Conservation (phyloP, 371 early-diverging fungal species). For the Apophysomyces sp. region DNA sequence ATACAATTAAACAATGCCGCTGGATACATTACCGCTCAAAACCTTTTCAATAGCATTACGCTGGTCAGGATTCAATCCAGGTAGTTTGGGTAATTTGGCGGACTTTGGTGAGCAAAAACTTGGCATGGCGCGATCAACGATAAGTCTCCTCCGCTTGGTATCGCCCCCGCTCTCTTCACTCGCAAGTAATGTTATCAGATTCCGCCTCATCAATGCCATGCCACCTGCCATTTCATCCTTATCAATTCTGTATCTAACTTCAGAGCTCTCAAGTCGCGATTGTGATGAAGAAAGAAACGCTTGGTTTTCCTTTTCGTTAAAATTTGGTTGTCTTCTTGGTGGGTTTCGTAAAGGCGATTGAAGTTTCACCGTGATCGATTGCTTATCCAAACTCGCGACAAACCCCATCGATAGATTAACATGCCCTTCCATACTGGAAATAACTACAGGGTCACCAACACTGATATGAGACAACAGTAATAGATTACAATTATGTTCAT, state of each 20-base stretch:
- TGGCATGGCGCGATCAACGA: conserved; percentile 84
- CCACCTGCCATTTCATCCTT: conserved; percentile 76
- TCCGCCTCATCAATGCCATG: conserved; percentile 67
- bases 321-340: conserved; percentile 46
- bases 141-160: conserved; percentile 56
- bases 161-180: conserved; percentile 44
- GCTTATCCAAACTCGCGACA: conserved; percentile 50
- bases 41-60: conserved; percentile 58
- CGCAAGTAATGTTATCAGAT: conserved; percentile 72
- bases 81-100: neutral
- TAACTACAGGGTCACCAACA: conserved; percentile 81
- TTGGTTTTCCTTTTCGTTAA: conserved; percentile 52
- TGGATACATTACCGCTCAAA: conserved; percentile 31
- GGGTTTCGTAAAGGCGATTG: conserved; percentile 68
- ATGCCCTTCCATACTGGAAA: conserved; percentile 76
- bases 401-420: conserved; percentile 81
- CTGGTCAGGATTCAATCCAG: conserved; percentile 69
- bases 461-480: conserved; percentile 54
- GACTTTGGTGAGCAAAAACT: conserved; percentile 31
- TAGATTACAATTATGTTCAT: neutral
- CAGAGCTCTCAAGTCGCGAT: neutral
- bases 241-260: conserved; percentile 73
- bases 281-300: conserved; percentile 17
- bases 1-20: neutral
- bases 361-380: conserved; percentile 54